Evolutionary conservation across 2,329 filamentous ascomycete species (phyloP).

Genomic region (Trichoderma afroharzianum): DNA sequence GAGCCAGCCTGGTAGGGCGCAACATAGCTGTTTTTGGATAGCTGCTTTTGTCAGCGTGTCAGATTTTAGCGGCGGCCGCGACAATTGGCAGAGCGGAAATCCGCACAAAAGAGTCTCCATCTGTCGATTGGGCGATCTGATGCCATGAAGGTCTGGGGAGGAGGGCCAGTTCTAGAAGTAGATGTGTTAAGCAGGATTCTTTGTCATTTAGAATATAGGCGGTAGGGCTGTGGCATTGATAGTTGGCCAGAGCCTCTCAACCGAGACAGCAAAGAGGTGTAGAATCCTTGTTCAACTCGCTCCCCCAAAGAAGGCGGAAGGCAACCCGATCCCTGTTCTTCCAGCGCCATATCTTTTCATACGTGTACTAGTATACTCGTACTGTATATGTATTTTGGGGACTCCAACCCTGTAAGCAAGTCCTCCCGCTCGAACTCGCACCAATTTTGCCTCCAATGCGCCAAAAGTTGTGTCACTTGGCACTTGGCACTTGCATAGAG

Average conservation of each 20-base stretch:
- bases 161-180: neutral
- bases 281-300: neutral
- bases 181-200: neutral
- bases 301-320: neutral
- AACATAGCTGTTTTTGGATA: neutral
- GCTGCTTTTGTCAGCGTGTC: neutral
- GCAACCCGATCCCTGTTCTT: neutral
- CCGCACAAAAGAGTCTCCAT: neutral
- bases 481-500: neutral
- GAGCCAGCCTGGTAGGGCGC: neutral
- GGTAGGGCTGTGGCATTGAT: neutral
- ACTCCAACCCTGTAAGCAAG: neutral
- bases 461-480: neutral
- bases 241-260: neutral
- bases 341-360: neutral
- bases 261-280: neutral
- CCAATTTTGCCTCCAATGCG: neutral
- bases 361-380: too few relatives aligned
- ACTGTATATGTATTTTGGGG: neutral
- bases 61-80: neutral
- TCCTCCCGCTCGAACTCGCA: neutral
- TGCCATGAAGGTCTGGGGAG: neutral
- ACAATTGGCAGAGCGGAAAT: neutral
- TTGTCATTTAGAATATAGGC: neutral
- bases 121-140: neutral